A percentile compares a stretch with the other conserved stretches of the same genome.
These are phyloP conservation scores for Candida sphagnicola DNA, from an alignment of 805 yeast species.

Conservation along the genomic window DNA sequence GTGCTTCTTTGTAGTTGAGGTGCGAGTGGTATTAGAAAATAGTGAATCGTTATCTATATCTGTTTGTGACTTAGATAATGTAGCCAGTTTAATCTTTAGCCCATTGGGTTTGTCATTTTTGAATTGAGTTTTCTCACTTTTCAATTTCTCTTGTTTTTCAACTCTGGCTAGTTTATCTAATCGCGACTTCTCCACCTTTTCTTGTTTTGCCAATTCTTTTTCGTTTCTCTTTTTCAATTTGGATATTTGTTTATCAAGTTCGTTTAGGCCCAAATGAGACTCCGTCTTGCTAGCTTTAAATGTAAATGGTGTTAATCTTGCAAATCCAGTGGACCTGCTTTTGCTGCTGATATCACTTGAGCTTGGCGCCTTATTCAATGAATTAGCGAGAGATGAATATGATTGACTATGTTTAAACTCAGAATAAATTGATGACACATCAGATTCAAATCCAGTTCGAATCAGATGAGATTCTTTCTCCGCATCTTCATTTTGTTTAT, in stretches of 20 bases:
- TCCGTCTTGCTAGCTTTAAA: slow-evolving; percentile 24
- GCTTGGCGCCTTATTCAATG: background rate
- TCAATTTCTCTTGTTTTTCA: slow-evolving; percentile 10
- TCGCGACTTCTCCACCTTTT: slow-evolving; percentile 4
- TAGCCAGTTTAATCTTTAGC: slow-evolving; percentile 7
- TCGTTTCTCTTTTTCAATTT: slow-evolving; percentile 30
- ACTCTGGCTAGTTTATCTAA: slow-evolving; percentile 8
- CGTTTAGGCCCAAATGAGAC: slow-evolving; percentile 14
- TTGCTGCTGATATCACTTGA: slow-evolving; percentile 6
- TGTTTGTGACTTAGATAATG: slow-evolving; percentile 6
- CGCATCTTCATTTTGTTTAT: slow-evolving; percentile 9
- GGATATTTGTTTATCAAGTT: slow-evolving; percentile 30
- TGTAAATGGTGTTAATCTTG: slow-evolving; percentile 30
- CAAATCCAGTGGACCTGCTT: slow-evolving; percentile 21
- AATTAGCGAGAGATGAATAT: slow-evolving; percentile 3
- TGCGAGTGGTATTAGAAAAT: slow-evolving; percentile 3
- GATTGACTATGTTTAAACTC: slow-evolving; percentile 9
- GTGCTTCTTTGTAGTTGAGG: slow-evolving; percentile 11
- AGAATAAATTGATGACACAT: slow-evolving; percentile 4
- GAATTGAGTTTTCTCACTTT: slow-evolving; percentile 6
- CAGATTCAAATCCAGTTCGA: slow-evolving; percentile 2
- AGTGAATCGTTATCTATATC: slow-evolving; percentile 1
- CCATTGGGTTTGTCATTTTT: slow-evolving; percentile 6
- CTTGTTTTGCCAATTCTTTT: slow-evolving; percentile 12
- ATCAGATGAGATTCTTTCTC: background rate